Evolutionary conservation across 306 rosid genomes (phyloP).

Genomic region (Carpinus viminea): DNA sequence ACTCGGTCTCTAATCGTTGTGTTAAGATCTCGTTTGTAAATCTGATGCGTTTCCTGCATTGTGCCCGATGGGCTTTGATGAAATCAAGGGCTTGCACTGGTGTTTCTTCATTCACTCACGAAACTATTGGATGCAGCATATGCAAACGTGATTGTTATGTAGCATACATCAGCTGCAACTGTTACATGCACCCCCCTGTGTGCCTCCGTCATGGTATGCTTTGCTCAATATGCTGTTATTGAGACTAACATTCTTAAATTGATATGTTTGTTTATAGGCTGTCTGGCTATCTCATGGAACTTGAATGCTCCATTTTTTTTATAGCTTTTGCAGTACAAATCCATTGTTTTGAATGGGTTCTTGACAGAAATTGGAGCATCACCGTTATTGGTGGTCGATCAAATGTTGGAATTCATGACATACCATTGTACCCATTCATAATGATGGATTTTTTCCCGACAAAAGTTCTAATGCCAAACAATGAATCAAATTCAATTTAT

Average conservation of each 20-base stretch:
- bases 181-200: conserved; percentile 60
- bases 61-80: conserved; percentile 79
- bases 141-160: conserved; percentile 92
- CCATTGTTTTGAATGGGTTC: neutral
- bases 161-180: conserved; percentile 73
- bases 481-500: neutral
- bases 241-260: conserved; percentile 8
- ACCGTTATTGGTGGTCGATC: neutral
- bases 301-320: neutral
- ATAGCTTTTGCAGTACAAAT: neutral
- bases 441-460: neutral
- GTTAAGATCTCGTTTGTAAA: conserved; percentile 68
- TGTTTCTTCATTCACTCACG: conserved; percentile 56
- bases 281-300: conserved; percentile 12
- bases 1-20: conserved; percentile 48
- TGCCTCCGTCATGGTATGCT: conserved; percentile 94
- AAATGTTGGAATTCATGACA: neutral
- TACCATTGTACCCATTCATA: neutral
- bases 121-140: conserved; percentile 78
- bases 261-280: conserved; percentile 4
- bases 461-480: neutral
- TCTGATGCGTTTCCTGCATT: conserved; percentile 82
- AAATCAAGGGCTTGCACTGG: conserved; percentile 59
- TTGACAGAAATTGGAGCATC: neutral
- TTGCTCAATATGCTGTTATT: conserved; percentile 10